Conservation (phyloP, 106 monocot genomes). For the Acorus calamus region DNA sequence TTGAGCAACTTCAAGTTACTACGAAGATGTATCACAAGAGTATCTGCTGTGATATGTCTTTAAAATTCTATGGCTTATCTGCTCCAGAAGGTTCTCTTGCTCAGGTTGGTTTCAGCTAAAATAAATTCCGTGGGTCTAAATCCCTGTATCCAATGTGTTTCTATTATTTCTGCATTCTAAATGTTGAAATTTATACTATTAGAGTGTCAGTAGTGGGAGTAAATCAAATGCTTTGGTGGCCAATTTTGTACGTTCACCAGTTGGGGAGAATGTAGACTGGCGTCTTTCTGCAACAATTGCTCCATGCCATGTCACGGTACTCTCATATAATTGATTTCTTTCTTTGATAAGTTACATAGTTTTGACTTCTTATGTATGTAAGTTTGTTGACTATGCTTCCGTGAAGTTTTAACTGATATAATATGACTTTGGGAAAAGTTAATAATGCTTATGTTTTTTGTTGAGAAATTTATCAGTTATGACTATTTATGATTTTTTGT, state of each 20-base stretch:
- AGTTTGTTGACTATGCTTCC: neutral
- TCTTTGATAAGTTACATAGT: neutral
- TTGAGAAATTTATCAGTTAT: too few relatives aligned
- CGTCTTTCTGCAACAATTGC: constrained; percentile 79
- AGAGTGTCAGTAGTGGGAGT: constrained; percentile 79
- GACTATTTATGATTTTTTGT: too few relatives aligned
- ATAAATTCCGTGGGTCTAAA: too few relatives aligned
- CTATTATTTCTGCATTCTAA: neutral
- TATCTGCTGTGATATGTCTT: constrained; percentile 59
- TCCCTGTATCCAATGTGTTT: too few relatives aligned
- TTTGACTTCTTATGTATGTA: neutral
- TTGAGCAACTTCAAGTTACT: constrained; percentile 75
- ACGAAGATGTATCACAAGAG: constrained; percentile 76
- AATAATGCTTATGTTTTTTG: too few relatives aligned
- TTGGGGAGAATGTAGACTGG: constrained; percentile 78
- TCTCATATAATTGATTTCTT: neutral
- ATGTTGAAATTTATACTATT: constrained; percentile 5
- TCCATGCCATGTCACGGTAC: constrained; percentile 96
- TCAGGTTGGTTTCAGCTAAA: constrained; percentile 38
- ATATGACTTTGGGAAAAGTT: too few relatives aligned
- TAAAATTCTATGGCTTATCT: constrained; percentile 81
- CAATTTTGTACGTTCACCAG: constrained; percentile 73
- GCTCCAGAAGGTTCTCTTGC: constrained; percentile 89
- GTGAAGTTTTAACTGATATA: too few relatives aligned
- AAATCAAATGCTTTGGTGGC: constrained; percentile 82